Conservation (phyloP, 176 grass and related monocot genomes). For the Tillandsia leiboldiana region DNA sequence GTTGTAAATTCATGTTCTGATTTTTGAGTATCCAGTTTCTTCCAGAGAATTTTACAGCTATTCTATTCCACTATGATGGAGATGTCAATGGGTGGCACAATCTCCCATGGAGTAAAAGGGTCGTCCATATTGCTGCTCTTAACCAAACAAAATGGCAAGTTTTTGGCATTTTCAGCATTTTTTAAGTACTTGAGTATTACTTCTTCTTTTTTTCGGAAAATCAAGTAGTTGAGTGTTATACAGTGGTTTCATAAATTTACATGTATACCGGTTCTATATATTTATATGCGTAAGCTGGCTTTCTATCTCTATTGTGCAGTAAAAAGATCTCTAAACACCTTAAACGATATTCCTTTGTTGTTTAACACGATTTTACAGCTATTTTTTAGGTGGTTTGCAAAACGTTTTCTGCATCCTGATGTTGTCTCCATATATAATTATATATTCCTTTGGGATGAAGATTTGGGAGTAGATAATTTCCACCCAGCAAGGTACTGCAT, state of each 20-base stretch:
- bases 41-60: conserved; percentile 91
- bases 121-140: conserved; percentile 77
- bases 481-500: conserved; percentile 53
- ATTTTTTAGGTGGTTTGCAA: conserved; percentile 89
- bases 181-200: too few species aligned
- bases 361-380: not conserved
- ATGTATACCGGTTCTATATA: not conserved
- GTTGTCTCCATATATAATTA: conserved; percentile 71
- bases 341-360: not conserved
- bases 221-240: too few species aligned
- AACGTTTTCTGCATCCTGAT: conserved; percentile 85
- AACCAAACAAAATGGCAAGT: conserved; percentile 87
- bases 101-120: conserved; percentile 67
- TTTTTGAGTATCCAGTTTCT: conserved; percentile 76
- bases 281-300: not conserved
- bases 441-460: conserved; percentile 93
- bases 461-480: conserved; percentile 72
- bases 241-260: not conserved
- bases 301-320: not conserved
- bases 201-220: too few species aligned
- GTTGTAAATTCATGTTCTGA: conserved; percentile 29
- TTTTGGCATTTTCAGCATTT: too few species aligned
- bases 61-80: conserved; percentile 96
- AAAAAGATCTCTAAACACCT: not conserved
- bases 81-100: conserved; percentile 83